Base-by-base conservation (phyloP, 192 early-diverging fungal species). In the Podila epicladia region DNA sequence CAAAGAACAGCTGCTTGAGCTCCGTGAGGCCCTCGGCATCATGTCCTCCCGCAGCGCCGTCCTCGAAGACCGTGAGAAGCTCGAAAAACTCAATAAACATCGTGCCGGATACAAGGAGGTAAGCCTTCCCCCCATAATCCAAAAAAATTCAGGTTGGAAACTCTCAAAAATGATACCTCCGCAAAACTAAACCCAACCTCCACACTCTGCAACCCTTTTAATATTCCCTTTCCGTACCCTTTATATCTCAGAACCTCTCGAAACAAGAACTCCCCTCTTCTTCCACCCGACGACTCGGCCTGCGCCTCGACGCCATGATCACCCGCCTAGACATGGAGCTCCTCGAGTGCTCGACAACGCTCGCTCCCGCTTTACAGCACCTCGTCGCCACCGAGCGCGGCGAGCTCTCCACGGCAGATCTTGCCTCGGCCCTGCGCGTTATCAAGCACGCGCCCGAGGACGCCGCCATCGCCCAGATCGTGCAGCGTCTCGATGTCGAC, bases 291-390 rank as follows among this genome's bases (percentile, higher is more conserved):
- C 83, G 86, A 20, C 85, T 94, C 58, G 85, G 89, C 15, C 74
- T 83, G 37, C 87, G 87, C 17, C 83, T 94, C 15, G 91, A 94
- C 72, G 91, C 91, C 74, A 93, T 94, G 93, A 85, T 94, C 55
- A 58, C 70, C 58, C 86, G 85, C 58, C 86, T 94, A 31, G 92
- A 93, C 73, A 78, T 69, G n/a, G 93, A 93, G 67, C 68, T 93
- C 12, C 82, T 82, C 35, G 85, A 88, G 59, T 78, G 85, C 58
- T 88, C 89, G 66, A 55, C 65, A 3, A 89, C 86, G 51, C 85
- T 89, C 63, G 85, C 84, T 0, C 82, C 77, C 22, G 87, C 74
- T 33, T 84, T 94, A 48, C 88, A 91, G 59, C 67, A 86, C 41
- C 82, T 94, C 38, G 78, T 83, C 58, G 85, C 91, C 50, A 87